Conservation (phyloP, 441 rosid species). For the Viola pubescens region DNA sequence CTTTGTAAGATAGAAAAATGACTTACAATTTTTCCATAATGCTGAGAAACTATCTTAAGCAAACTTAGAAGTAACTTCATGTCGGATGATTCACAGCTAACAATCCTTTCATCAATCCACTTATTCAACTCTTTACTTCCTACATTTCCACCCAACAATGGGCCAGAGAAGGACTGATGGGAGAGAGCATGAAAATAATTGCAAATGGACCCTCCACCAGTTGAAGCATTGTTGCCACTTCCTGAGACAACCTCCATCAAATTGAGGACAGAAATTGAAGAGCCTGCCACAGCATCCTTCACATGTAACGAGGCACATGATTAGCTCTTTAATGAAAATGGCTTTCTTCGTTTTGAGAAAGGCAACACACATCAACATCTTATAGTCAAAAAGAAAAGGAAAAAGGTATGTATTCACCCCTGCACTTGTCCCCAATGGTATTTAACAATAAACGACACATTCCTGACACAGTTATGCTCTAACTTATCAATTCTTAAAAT, state of each 20-base stretch:
- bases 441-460: too few relatives aligned
- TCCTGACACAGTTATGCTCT: too few relatives aligned
- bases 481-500: too few relatives aligned
- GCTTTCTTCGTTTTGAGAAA: too few relatives aligned
- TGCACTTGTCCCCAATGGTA: too few relatives aligned
- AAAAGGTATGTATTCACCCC: too few relatives aligned
- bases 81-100: conserved; percentile 46
- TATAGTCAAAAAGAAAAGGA: too few relatives aligned
- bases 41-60: conserved; percentile 87
- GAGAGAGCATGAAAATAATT: conserved; percentile 59
- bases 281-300: conserved; percentile 51
- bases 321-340: conserved; percentile 16
- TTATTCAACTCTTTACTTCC: conserved; percentile 84
- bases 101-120: conserved; percentile 93
- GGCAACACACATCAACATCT: too few relatives aligned
- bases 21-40: conserved; percentile 87
- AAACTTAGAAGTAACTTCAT: conserved; percentile 74
- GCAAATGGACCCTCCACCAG: conserved; percentile 30
- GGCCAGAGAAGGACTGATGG: conserved; percentile 86
- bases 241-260: conserved; percentile 57
- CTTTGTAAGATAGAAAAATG: conserved; percentile 42
- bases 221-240: conserved; percentile 30
- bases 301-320: conserved; percentile 21
- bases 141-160: conserved; percentile 89
- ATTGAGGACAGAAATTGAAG: conserved; percentile 50